These are phyloP conservation scores for Tetracladium maxilliforme DNA, from an alignment of 2,329 filamentous ascomycete species.

Conservation along the genomic window DNA sequence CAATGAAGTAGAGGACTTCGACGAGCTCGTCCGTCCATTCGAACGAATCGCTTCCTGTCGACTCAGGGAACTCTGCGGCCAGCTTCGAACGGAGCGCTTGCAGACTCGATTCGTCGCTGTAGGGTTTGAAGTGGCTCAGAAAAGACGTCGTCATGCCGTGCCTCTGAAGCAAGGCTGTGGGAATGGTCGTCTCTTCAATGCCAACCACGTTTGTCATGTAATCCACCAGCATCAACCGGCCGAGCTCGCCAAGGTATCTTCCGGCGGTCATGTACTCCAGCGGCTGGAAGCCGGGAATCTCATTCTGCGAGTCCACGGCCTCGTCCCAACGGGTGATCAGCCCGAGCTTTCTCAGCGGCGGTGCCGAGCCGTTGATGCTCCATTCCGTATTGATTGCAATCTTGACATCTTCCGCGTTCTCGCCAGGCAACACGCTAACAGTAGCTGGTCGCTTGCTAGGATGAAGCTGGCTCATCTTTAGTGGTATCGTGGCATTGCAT, in stretches of 20 bases:
- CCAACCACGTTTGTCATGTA: slow-evolving; percentile 34
- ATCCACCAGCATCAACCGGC: slow-evolving; percentile 54
- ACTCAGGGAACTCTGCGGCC: slow-evolving; percentile 36
- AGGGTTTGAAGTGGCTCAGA: slow-evolving; percentile 27
- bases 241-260: slow-evolving; percentile 63
- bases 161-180: slow-evolving; percentile 60
- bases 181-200: slow-evolving; percentile 34
- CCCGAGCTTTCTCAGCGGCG: slow-evolving; percentile 44
- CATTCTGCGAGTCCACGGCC: slow-evolving; percentile 48
- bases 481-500: slow-evolving; percentile 65
- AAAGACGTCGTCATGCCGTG: slow-evolving; percentile 35
- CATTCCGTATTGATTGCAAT: slow-evolving; percentile 75
- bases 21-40: slow-evolving; percentile 56
- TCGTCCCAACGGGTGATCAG: slow-evolving; percentile 61
- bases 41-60: no score
- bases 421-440: slow-evolving; percentile 30
- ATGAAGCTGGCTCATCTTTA: slow-evolving; percentile 48
- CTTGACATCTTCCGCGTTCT: slow-evolving; percentile 34
- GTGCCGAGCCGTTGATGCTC: slow-evolving; percentile 64
- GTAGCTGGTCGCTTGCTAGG: slow-evolving; percentile 41
- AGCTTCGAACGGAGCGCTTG: slow-evolving; percentile 50
- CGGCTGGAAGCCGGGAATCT: slow-evolving; percentile 57
- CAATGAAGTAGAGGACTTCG: no score
- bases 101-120: no score
- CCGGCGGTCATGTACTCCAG: slow-evolving; percentile 77